Conservation (phyloP, 1,284 basidiomycete species). For the Rugiboletus extremiorientalis region DNA sequence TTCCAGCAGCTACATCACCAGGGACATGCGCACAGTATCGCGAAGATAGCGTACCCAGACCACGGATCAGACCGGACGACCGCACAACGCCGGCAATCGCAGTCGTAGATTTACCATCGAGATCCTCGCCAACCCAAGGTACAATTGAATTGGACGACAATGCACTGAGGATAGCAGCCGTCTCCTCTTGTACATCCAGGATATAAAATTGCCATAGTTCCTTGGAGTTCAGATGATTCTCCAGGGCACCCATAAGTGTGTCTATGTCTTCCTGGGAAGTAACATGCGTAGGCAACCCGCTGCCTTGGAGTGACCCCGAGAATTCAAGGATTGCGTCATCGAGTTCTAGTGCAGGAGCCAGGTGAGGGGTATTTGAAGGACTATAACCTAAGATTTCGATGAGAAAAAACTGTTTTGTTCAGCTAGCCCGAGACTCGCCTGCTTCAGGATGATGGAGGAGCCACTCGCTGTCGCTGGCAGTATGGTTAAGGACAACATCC, state of each 20-base stretch:
- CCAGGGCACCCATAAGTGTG: conserved; percentile 62
- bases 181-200: conserved; percentile 67
- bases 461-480: conserved; percentile 91
- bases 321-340: conserved; percentile 84
- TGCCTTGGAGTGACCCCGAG: conserved; percentile 61
- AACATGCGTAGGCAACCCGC: conserved; percentile 73
- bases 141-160: conserved; percentile 44
- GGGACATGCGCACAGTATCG: conserved; percentile 71
- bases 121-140: conserved; percentile 56
- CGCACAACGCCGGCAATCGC: conserved; percentile 70
- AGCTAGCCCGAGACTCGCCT: conserved; percentile 44
- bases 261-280: conserved; percentile 68
- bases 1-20: conserved; percentile 58
- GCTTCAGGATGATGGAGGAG: conserved; percentile 92
- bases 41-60: conserved; percentile 58
- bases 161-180: conserved; percentile 51
- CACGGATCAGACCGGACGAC: conserved; percentile 52
- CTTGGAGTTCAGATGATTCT: conserved; percentile 58
- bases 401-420: not conserved
- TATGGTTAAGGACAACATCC: conserved; percentile 95
- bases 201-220: conserved; percentile 93
- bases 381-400: conserved; percentile 68
- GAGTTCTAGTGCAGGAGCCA: conserved; percentile 84
- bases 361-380: conserved; percentile 85
- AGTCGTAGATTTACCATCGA: conserved; percentile 59